These are phyloP conservation scores for Viola odorata DNA, from an alignment of 345 rosid genomes.

Conservation along the genomic window DNA sequence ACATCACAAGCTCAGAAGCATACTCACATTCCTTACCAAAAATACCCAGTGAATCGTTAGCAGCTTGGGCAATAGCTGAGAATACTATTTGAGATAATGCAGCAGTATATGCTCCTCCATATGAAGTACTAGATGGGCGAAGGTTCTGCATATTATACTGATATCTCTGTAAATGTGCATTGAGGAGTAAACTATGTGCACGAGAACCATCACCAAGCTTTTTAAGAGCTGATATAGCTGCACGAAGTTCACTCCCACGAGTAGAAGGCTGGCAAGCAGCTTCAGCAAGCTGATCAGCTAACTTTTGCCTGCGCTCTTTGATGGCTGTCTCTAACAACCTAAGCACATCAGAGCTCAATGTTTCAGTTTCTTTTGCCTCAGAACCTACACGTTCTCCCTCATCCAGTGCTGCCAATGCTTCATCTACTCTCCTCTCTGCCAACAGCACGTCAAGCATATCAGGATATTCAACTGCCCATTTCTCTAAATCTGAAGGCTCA, in stretches of 20 bases:
- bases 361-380: constrained; percentile 54
- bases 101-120: constrained; percentile 99
- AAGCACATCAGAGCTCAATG: constrained; percentile 46
- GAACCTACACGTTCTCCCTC: constrained; percentile 68
- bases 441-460: constrained; percentile 85
- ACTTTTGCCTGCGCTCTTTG: constrained; percentile 64
- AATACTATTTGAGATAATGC: constrained; percentile 95
- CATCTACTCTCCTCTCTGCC: constrained; percentile 96
- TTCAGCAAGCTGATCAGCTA: constrained; percentile 95
- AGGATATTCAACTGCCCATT: constrained; percentile 82
- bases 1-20: constrained; percentile 93
- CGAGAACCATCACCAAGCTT: constrained; percentile 96
- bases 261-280: constrained; percentile 97
- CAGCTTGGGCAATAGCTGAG: constrained; percentile 95
- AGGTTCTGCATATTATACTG: constrained; percentile 92
- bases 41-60: constrained; percentile 73
- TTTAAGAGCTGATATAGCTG: constrained; percentile 89
- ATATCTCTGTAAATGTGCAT: constrained; percentile 82
- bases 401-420: constrained; percentile 82
- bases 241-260: constrained; percentile 87
- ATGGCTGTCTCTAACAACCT: constrained; percentile 51
- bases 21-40: constrained; percentile 88
- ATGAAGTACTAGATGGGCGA: constrained; percentile 91
- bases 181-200: constrained; percentile 86
- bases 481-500: constrained; percentile 73